Percentiles rank a stretch among this genome's conserved stretches.
These are phyloP conservation scores for Periglandula ipomoeae DNA, from an alignment of 2,329 filamentous ascomycete species.

Conservation along the genomic window DNA sequence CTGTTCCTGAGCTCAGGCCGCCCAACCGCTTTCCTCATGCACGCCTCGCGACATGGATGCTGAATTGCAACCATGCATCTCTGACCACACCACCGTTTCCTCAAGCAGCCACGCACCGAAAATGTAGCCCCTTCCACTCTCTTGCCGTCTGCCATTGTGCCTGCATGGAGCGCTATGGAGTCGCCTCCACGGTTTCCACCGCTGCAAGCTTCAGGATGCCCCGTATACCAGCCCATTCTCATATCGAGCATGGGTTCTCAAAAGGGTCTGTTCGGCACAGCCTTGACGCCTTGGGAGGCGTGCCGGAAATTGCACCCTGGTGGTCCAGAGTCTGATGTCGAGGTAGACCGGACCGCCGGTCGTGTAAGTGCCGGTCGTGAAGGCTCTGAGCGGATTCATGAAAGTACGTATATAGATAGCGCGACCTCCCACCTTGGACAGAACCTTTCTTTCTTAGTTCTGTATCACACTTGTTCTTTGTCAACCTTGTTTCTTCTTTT, in stretches of 20 bases:
- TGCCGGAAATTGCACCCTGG: not conserved
- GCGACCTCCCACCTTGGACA: not conserved
- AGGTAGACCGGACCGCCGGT: not conserved
- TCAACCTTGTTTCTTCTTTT: not conserved
- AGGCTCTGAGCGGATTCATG: not conserved
- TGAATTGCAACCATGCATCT: not conserved
- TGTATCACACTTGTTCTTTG: not conserved
- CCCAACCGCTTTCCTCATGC: not conserved
- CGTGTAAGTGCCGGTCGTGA: not conserved
- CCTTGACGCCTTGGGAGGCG: not conserved
- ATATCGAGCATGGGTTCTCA: not conserved
- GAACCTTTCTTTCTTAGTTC: not conserved
- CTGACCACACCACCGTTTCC: slow-evolving; percentile 3
- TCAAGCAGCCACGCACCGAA: not conserved
- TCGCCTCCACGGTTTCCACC: not conserved
- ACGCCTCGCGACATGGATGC: not conserved
- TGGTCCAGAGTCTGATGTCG: not conserved
- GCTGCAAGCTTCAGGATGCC: slow-evolving; percentile 1
- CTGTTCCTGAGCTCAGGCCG: slow-evolving; percentile 2
- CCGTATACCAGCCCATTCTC: not conserved
- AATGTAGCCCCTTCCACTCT: not conserved
- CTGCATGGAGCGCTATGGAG: not conserved
- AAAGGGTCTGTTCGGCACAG: not conserved
- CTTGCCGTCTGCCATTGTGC: not conserved
- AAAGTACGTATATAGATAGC: slow-evolving; percentile 5